Conservation (phyloP, 176 grass and related monocot genomes). For the Chloris gayana region DNA sequence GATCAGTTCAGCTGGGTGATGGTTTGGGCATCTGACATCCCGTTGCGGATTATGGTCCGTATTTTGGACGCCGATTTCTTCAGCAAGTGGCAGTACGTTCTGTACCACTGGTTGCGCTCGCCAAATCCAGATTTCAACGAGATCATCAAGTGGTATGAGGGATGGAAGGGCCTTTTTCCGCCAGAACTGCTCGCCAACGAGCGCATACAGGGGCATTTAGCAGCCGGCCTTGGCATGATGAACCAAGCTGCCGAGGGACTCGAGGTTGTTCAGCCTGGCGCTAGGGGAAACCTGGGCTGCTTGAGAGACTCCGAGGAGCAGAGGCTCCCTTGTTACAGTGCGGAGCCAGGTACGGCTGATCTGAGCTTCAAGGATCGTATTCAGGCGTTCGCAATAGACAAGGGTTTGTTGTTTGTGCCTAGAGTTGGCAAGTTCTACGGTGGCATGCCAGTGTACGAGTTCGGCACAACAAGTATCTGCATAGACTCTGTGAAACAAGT, state of each 20-base stretch:
- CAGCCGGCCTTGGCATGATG: constrained; percentile 84
- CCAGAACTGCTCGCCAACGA: constrained; percentile 81
- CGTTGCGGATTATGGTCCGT: constrained; percentile 58
- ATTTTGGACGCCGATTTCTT: constrained; percentile 73
- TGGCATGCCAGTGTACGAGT: constrained; percentile 78
- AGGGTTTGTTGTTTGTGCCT: constrained; percentile 80
- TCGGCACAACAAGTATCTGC: constrained; percentile 71
- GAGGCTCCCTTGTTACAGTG: constrained; percentile 39
- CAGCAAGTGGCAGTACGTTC: too few relatives aligned
- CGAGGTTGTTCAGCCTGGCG: constrained; percentile 68
- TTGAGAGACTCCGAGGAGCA: constrained; percentile 70
- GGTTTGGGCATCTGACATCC: constrained; percentile 60
- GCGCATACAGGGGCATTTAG: constrained; percentile 62
- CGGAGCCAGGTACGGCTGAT: constrained; percentile 50
- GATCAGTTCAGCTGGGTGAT: constrained; percentile 73
- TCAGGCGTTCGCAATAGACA: constrained; percentile 78
- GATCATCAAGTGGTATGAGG: constrained; percentile 81
- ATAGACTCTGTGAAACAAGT: constrained; percentile 77
- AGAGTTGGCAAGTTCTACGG: constrained; percentile 85
- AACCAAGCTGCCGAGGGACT: constrained; percentile 78
- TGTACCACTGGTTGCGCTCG: constrained; percentile 65
- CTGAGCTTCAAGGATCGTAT: constrained; percentile 90
- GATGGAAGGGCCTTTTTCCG: constrained; percentile 82
- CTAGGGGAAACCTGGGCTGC: constrained; percentile 63
- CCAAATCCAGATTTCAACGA: constrained; percentile 82